Conservation (phyloP, 73 alveolate genomes). For the Symbiodinium pilosum region DNA sequence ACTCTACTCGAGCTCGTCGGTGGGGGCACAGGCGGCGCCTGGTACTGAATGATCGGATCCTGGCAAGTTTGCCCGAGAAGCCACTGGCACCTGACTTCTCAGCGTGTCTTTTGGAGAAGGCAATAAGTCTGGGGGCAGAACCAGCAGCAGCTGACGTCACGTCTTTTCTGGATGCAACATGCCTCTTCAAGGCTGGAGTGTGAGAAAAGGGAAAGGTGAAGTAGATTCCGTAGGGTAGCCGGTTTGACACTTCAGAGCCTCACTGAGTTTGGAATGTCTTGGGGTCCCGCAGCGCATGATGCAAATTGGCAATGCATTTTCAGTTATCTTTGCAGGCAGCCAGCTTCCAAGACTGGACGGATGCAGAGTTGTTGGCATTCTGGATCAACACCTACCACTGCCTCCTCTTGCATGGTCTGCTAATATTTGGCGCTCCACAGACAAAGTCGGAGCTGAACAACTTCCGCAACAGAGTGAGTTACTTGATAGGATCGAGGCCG, state of each 20-base stretch:
- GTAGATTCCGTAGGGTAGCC: too few species aligned
- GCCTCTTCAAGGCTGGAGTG: slow-evolving; percentile 34
- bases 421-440: slow-evolving; percentile 86
- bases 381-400: slow-evolving; percentile 76
- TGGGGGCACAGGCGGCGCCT: slow-evolving; percentile 77
- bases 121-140: slow-evolving; percentile 45
- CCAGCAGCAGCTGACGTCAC: slow-evolving; percentile 66
- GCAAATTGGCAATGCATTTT: too few species aligned
- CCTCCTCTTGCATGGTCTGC: slow-evolving; percentile 68
- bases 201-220: too few species aligned
- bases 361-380: slow-evolving; percentile 42
- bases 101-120: slow-evolving; percentile 12
- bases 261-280: too few species aligned
- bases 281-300: too few species aligned
- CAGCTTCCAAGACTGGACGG: slow-evolving; percentile 47
- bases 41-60: slow-evolving; percentile 66
- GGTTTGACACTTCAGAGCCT: too few species aligned
- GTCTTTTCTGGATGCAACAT: slow-evolving; percentile 65
- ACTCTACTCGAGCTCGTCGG: slow-evolving; percentile 55
- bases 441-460: slow-evolving; percentile 75
- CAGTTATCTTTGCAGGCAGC: slow-evolving; percentile 27
- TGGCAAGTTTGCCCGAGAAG: slow-evolving; percentile 43
- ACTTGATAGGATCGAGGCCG: slow-evolving; percentile 68
- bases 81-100: slow-evolving; percentile 21
- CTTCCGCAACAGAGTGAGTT: slow-evolving; percentile 70